phyloP scores from a whole-genome alignment of 2,329 filamentous ascomycete genomes.

The Fusarium setosum region DNA sequence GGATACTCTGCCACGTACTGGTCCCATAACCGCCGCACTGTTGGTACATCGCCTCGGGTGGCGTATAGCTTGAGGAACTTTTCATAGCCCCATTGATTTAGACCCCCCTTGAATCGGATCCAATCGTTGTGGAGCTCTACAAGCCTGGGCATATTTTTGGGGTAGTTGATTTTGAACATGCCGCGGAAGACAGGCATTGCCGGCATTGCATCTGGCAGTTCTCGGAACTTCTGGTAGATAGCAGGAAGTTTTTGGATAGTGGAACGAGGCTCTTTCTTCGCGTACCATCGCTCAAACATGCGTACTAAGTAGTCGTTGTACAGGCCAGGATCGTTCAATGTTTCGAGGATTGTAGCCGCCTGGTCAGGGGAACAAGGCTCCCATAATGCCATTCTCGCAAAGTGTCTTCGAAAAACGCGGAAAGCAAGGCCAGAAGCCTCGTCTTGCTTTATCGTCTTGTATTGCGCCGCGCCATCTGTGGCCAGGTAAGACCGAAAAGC shows the following conservation, averaged over 20 bases:
- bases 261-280: slow-evolving; percentile 41
- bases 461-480: slow-evolving; percentile 37
- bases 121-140: slow-evolving; percentile 63
- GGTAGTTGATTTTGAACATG: slow-evolving; percentile 57
- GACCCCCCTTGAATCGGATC: slow-evolving; percentile 51
- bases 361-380: slow-evolving; percentile 49
- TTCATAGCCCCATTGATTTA: slow-evolving; percentile 59
- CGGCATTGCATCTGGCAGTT: slow-evolving; percentile 52
- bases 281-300: slow-evolving; percentile 46
- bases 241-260: slow-evolving; percentile 49
- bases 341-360: slow-evolving; percentile 53
- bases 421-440: slow-evolving; percentile 39
- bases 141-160: slow-evolving; percentile 53
- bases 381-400: slow-evolving; percentile 47
- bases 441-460: slow-evolving; percentile 38
- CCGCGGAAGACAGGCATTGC: slow-evolving; percentile 53
- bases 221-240: slow-evolving; percentile 60
- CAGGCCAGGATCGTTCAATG: slow-evolving; percentile 50
- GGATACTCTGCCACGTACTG: slow-evolving; percentile 54
- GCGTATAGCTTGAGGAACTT: slow-evolving; percentile 63
- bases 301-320: slow-evolving; percentile 58
- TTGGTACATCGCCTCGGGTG: slow-evolving; percentile 57
- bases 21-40: slow-evolving; percentile 58
- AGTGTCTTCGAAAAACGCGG: slow-evolving; percentile 42
- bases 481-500: slow-evolving; percentile 49